Percentiles rank a stretch among this genome's conserved stretches.
Conservation (phyloP, 805 yeast species). For the Pichia deserticola region DNA sequence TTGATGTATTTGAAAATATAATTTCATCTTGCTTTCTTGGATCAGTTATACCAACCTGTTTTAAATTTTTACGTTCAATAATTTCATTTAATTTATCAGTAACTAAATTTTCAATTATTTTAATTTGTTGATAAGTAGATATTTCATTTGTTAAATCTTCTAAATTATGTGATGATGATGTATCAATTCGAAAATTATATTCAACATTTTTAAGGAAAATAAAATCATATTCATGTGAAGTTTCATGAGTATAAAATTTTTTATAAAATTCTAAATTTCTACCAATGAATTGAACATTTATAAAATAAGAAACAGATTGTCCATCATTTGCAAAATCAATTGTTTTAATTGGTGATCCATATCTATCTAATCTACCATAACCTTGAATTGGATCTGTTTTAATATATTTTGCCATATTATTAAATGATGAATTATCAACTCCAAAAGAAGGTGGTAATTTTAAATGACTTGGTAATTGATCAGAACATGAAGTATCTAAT, state of each 20-base stretch:
- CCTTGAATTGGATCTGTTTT: slow-evolving; percentile 37
- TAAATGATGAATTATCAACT: slow-evolving; percentile 21
- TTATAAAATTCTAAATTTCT: slow-evolving; percentile 26
- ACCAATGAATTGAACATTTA: slow-evolving; percentile 51
- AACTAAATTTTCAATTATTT: slow-evolving; percentile 10
- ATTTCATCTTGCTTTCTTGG: slow-evolving; percentile 11
- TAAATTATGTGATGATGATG: background rate
- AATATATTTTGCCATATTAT: slow-evolving; percentile 20
- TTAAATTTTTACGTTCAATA: slow-evolving; percentile 10
- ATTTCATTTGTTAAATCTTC: background rate
- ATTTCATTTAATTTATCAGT: slow-evolving; percentile 8
- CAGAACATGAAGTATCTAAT: slow-evolving; percentile 45
- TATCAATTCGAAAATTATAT: slow-evolving; percentile 18
- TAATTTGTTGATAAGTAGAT: slow-evolving; percentile 11
- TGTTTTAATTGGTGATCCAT: slow-evolving; percentile 47
- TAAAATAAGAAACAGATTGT: slow-evolving; percentile 40
- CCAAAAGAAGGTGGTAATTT: slow-evolving; percentile 37
- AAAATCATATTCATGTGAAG: slow-evolving; percentile 19
- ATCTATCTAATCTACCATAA: slow-evolving; percentile 41
- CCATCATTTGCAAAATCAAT: slow-evolving; percentile 37
- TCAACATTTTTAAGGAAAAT: slow-evolving; percentile 16
- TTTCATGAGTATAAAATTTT: slow-evolving; percentile 13
- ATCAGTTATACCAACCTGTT: slow-evolving; percentile 3
- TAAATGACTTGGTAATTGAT: slow-evolving; percentile 30
- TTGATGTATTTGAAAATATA: slow-evolving; percentile 8